These are phyloP conservation scores for Kwoniella europaea DNA, from an alignment of 768 basidiomycete genomes.

Conservation along the genomic window DNA sequence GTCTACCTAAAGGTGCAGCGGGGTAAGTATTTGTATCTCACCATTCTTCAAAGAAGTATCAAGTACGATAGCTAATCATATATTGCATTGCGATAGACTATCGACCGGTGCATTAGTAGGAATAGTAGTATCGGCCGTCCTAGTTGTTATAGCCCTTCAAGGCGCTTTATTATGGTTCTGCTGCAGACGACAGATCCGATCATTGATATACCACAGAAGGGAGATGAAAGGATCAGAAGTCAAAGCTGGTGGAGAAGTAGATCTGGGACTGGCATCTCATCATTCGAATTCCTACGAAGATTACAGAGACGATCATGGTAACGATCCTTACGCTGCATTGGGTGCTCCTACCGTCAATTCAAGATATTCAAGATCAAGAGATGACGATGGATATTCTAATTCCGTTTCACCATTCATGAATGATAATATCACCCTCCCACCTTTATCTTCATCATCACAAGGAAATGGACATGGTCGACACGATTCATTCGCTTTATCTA, in stretches of 20 bases:
- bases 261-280: slow-evolving; percentile 30
- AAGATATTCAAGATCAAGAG: slow-evolving; percentile 15
- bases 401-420: slow-evolving; percentile 43
- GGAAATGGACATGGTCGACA: slow-evolving; percentile 23
- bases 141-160: slow-evolving; percentile 41
- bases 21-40: slow-evolving; percentile 32
- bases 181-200: slow-evolving; percentile 43
- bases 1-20: slow-evolving; percentile 26
- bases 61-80: slow-evolving; percentile 13
- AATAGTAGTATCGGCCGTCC: slow-evolving; percentile 40
- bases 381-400: slow-evolving; percentile 23
- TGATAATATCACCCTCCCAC: not conserved
- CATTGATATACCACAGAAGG: slow-evolving; percentile 38
- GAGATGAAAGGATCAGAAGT: slow-evolving; percentile 37
- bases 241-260: slow-evolving; percentile 45
- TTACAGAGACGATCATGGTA: not conserved
- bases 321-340: slow-evolving; percentile 15
- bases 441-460: not conserved
- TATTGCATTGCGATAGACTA: slow-evolving; percentile 21
- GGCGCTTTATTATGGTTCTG: slow-evolving; percentile 48
- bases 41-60: not conserved
- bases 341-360: slow-evolving; percentile 11
- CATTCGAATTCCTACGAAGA: slow-evolving; percentile 10
- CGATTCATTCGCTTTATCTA: slow-evolving; percentile 27
- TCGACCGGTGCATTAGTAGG: slow-evolving; percentile 45